Evolutionary conservation across 78 protist genomes (phyloP).

Genomic region (Pelomyxa schiedti): DNA sequence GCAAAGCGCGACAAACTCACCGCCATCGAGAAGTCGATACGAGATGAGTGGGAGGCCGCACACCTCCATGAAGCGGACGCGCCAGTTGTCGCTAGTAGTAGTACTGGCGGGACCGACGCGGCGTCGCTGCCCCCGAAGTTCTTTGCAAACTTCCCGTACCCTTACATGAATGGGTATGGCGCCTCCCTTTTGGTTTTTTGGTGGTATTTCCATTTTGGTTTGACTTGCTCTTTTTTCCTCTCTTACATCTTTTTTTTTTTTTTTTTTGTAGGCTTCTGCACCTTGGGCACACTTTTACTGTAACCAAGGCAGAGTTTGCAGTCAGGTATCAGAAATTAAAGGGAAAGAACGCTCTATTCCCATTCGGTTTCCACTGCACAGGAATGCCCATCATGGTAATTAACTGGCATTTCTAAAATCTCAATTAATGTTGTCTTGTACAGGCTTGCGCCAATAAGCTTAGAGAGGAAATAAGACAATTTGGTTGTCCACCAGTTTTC

Average conservation of each 20-base stretch:
- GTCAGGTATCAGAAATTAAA: constrained; percentile 80
- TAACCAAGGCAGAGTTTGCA: constrained; percentile 96
- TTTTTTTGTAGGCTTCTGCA: too few species aligned
- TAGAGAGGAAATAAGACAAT: constrained; percentile 57
- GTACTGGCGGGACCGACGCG: too few species aligned
- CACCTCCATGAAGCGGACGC: constrained; percentile 40
- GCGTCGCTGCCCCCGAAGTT: constrained; percentile 33
- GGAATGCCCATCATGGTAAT: constrained; percentile 99
- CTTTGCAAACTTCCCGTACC: constrained; percentile 72
- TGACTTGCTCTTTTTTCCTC: too few species aligned
- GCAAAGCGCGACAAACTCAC: constrained; percentile 51
- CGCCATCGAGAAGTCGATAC: constrained; percentile 37
- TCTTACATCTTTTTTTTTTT: too few species aligned
- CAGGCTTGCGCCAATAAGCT: constrained; percentile 80
- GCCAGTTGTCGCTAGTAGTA: not conserved
- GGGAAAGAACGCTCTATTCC: constrained; percentile 91
- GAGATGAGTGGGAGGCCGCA: constrained; percentile 37
- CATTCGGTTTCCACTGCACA: constrained; percentile 98
- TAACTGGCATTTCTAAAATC: not conserved
- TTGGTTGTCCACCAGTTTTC: constrained; percentile 79
- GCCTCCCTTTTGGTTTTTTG: too few species aligned
- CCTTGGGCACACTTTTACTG: constrained; percentile 96
- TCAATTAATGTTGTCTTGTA: not conserved
- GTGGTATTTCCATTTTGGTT: not conserved
- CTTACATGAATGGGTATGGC: constrained; percentile 99